These are phyloP conservation scores for Aschersonia sp. DNA, from an alignment of 2,329 filamentous ascomycete species.

Conservation along the genomic window DNA sequence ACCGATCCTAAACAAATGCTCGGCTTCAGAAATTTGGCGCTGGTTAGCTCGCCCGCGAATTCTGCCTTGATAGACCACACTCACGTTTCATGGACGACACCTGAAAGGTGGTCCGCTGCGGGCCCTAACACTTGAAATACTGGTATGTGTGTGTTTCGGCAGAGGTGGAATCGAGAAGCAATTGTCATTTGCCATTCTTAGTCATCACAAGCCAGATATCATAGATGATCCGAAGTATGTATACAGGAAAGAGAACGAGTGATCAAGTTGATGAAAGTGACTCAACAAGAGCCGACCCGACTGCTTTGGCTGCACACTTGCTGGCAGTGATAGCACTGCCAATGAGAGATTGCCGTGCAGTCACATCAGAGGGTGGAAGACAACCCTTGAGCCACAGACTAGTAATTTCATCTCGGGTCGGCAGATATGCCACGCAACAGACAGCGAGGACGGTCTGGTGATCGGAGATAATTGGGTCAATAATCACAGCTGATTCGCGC, in stretches of 20 bases:
- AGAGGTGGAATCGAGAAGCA: too few relatives aligned
- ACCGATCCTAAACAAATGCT: too few relatives aligned
- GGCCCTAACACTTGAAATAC: too few relatives aligned
- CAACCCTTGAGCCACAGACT: conserved; percentile 86
- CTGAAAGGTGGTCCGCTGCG: too few relatives aligned
- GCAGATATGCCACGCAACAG: conserved; percentile 83
- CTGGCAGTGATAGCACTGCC: conserved; percentile 26
- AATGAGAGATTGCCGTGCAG: conserved; percentile 19
- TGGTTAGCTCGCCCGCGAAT: too few relatives aligned
- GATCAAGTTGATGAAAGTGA: conserved; percentile 9
- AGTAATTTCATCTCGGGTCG: conserved; percentile 77
- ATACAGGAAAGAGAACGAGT: not conserved
- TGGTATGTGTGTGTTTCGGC: too few relatives aligned
- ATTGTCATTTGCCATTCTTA: too few relatives aligned
- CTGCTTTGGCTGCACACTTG: conserved; percentile 18
- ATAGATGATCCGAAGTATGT: too few relatives aligned
- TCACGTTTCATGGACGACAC: too few relatives aligned
- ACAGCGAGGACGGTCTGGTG: conserved; percentile 65
- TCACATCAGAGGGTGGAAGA: conserved; percentile 24
- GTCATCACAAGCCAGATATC: too few relatives aligned
- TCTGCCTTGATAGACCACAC: too few relatives aligned
- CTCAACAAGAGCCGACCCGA: conserved; percentile 20
- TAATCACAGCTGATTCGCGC: conserved; percentile 35
- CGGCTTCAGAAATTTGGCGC: too few relatives aligned
- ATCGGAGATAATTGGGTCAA: conserved; percentile 75